phyloP scores from a whole-genome alignment of 768 basidiomycete genomes.

The Kondoa subrosea region DNA sequence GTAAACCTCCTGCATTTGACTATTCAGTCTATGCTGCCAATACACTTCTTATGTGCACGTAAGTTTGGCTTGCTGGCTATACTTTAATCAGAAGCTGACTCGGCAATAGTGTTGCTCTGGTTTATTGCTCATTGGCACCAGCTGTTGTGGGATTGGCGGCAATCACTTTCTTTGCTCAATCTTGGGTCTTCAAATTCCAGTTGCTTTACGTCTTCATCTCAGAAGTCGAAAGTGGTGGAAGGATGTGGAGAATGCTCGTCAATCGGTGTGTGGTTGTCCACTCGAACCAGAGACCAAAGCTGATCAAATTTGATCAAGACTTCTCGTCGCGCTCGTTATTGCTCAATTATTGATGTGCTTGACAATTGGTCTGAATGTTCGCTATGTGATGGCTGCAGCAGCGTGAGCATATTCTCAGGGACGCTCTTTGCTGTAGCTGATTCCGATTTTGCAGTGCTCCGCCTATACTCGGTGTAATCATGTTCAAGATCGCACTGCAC shows the following conservation, averaged over 20 bases:
- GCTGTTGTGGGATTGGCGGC: conserved; percentile 67
- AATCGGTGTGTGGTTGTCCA: conserved; percentile 55
- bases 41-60: conserved; percentile 30
- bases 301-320: neutral
- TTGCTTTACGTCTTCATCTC: conserved; percentile 83
- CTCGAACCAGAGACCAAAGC: neutral
- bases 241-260: conserved; percentile 30
- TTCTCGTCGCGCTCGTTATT: conserved; percentile 30
- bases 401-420: conserved; percentile 67
- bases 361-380: conserved; percentile 65
- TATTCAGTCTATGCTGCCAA: conserved; percentile 44
- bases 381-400: conserved; percentile 50
- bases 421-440: conserved; percentile 63
- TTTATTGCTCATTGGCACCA: conserved; percentile 88
- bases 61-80: neutral
- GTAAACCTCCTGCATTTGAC: conserved; percentile 74
- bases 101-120: conserved; percentile 51
- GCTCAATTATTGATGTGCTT: conserved; percentile 49
- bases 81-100: neutral
- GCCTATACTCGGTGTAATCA: conserved; percentile 55
- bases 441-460: conserved; percentile 33
- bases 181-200: conserved; percentile 70
- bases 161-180: conserved; percentile 43
- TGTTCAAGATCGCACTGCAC: conserved; percentile 65
- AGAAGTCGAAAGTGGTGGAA: conserved; percentile 76